A percentile compares a stretch with the other conserved stretches of the same genome.
Conservation (phyloP, 1,284 basidiomycete species). For the Heterobasidion irregulare region DNA sequence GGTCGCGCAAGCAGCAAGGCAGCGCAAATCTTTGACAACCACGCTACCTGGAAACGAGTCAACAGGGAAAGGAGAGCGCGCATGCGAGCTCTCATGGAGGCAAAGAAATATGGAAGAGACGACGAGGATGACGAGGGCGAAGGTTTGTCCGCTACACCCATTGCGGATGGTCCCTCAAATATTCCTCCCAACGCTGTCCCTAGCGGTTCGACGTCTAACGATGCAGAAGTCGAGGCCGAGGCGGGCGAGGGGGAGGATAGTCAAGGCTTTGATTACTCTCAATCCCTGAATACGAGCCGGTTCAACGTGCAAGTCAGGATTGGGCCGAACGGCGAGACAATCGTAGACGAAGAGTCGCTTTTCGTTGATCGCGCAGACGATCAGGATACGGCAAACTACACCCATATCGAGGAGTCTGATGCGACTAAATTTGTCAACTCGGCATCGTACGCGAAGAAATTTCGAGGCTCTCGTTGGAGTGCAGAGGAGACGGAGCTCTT, state of each 20-base stretch:
- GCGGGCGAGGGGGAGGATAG: constrained; percentile 16
- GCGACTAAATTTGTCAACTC: constrained; percentile 80
- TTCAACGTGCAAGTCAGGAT: constrained; percentile 77
- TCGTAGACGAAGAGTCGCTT: constrained; percentile 75
- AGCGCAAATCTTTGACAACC: constrained; percentile 56
- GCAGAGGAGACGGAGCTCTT: constrained; percentile 82
- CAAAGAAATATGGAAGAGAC: constrained; percentile 60
- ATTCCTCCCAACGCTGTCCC: not conserved
- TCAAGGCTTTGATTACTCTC: constrained; percentile 61
- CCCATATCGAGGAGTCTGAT: constrained; percentile 79
- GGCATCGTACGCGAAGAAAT: constrained; percentile 71
- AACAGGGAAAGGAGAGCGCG: constrained; percentile 56
- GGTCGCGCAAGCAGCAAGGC: constrained; percentile 70
- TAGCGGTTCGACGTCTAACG: not conserved
- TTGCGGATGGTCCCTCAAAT: constrained; percentile 1
- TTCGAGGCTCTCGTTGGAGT: constrained; percentile 75
- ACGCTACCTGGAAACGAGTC: constrained; percentile 56
- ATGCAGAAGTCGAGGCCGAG: not conserved
- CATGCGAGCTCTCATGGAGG: constrained; percentile 55
- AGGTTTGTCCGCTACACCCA: constrained; percentile 12
- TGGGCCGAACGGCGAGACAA: constrained; percentile 72
- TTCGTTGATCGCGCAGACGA: constrained; percentile 63
- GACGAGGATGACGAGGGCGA: constrained; percentile 34
- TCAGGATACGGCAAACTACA: constrained; percentile 60
- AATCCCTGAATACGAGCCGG: constrained; percentile 55